Base-by-base conservation (phyloP, 2,329 filamentous ascomycete species). In the Sporothrix protearum region DNA sequence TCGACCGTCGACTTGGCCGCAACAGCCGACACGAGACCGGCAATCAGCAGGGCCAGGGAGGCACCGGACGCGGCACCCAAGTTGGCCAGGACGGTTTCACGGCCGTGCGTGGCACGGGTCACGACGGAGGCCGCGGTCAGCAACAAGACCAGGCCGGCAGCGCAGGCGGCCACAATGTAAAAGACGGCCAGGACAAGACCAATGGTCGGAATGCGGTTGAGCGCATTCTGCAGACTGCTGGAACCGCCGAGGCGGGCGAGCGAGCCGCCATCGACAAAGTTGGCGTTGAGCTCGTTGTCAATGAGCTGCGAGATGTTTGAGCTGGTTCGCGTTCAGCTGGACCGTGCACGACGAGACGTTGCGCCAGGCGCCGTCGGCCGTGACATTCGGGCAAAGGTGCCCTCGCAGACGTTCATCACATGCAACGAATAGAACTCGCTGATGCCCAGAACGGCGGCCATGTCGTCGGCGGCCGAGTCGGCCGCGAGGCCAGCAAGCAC, bases 291-390 rank as follows among this genome's bases (percentile, higher is more conserved):
- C 73, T 86, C 80, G 49, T 80, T 77, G 77, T 85, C 81, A 28
- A 88, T 77, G 45, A 84, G 76, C 14, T 79, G 77, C 63, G 83
- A 84, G 63, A 88, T 79, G 75, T 87, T 87, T 85, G 63, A 77
- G 73, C 39, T 76, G 68, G 2, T 28, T 30, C 33, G 73, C 71
- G 33, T 72, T 72, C 28, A 77, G 73, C 42, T 75, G 72, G 63
- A 72, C 36, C 49, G 76, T 75, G 74, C 79, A 80, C 28, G 72
- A 73, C 8, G 73, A 68, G 10, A 77, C 76, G 36, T 78, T 75
- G 72, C 75, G 75, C 51, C 75, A 75, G 2, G 75, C 76, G 22
- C 70, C 70, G 3, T 59, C 33, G 1, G 76, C 71, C 10, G 75
- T 77, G 12, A 73, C 73, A 67, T 77, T 78, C 25, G 77, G 77